Percentiles rank a stretch among this genome's conserved stretches.
Evolutionary conservation across 345 rosid genomes (phyloP).

Genomic region (Eucalyptus cloeziana): DNA sequence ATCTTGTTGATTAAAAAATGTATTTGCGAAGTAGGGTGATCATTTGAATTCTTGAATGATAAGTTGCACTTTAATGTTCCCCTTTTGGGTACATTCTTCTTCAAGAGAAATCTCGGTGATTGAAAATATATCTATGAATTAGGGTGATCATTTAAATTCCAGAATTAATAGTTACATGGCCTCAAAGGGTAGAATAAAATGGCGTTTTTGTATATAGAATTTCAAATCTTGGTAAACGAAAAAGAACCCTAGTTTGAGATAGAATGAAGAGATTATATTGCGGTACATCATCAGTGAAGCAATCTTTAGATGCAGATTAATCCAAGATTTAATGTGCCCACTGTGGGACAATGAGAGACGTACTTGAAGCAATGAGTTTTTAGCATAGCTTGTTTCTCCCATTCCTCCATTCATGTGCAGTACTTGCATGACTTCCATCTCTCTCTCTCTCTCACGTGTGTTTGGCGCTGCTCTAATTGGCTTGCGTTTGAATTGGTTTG

Average conservation of each 20-base stretch:
- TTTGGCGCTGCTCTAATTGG: neutral
- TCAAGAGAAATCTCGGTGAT: neutral
- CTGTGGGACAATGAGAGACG: neutral
- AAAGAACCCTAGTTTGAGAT: neutral
- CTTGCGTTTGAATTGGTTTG: neutral
- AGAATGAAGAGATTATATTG: neutral
- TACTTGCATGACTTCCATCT: neutral
- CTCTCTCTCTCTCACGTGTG: neutral
- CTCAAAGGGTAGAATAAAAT: neutral
- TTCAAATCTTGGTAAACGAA: neutral
- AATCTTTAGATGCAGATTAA: too few species aligned
- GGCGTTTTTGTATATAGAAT: neutral
- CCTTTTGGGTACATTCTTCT: neutral
- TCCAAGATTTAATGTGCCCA: too few species aligned
- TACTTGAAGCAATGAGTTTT: conserved; percentile 4
- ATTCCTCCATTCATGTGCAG: neutral
- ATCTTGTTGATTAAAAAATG: too few species aligned
- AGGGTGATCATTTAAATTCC: neutral
- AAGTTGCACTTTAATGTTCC: neutral
- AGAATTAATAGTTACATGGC: neutral
- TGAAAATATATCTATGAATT: neutral
- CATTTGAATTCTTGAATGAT: too few species aligned
- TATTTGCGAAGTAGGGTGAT: too few species aligned
- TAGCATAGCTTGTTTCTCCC: conserved; percentile 29
- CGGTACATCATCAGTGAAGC: neutral